These are phyloP conservation scores for Phialophora tarda DNA, from an alignment of 2,329 filamentous ascomycete genomes.

Conservation along the genomic window DNA sequence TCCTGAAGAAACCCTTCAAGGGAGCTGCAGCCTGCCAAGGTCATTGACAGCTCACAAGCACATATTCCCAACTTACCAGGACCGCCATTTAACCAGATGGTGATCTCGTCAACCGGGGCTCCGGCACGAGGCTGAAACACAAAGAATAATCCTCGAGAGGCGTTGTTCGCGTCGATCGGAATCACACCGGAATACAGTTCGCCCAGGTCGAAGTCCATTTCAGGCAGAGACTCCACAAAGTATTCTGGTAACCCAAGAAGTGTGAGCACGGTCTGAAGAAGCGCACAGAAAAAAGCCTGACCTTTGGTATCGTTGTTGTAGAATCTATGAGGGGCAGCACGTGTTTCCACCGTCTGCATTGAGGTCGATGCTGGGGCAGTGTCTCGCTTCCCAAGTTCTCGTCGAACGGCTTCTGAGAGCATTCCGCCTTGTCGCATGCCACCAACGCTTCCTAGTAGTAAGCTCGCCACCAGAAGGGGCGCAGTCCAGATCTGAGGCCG, in stretches of 20 bases:
- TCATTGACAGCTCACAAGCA: background rate
- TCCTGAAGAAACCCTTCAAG: conserved; percentile 44
- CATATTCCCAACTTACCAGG: conserved; percentile 25
- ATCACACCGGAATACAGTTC: conserved; percentile 32
- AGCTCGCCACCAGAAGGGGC: background rate
- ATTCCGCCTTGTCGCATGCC: background rate
- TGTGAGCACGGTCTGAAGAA: background rate
- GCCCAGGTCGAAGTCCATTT: conserved; percentile 28
- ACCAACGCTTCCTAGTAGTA: background rate
- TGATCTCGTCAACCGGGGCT: conserved; percentile 34
- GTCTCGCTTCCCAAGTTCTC: background rate
- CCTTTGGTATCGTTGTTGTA: conserved; percentile 4
- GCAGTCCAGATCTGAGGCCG: background rate
- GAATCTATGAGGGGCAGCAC: background rate
- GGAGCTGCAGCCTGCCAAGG: conserved; percentile 28
- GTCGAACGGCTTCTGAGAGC: background rate
- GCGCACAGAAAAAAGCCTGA: background rate
- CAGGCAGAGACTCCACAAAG: conserved; percentile 30
- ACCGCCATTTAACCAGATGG: conserved; percentile 38
- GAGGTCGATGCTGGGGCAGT: background rate
- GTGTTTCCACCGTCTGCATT: background rate
- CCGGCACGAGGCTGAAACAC: conserved; percentile 37
- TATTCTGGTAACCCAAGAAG: conserved; percentile 18
- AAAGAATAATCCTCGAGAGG: conserved; percentile 29
- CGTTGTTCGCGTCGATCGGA: conserved; percentile 28